Evolutionary conservation across 257 asterid genomes (phyloP), one percentile per base, ranked within the genome.

Genomic region (Solanum lycopersicoides): DNA sequence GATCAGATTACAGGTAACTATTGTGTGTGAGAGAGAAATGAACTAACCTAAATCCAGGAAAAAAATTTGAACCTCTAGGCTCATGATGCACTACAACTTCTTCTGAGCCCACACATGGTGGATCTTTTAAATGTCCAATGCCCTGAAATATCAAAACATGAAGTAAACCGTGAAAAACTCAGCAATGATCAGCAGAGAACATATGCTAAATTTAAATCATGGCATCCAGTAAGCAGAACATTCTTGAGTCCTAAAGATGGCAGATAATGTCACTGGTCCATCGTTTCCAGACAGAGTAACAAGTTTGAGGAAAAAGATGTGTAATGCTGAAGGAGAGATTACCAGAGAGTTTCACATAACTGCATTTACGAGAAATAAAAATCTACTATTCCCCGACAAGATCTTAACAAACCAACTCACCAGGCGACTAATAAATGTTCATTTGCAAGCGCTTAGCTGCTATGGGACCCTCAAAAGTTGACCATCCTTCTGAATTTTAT

Each of bases 11-110:
- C 23, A 41, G 82, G 83, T 0, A 39, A 41, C 59, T 12, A 76
- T 23, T 76, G 59, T 23, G 10, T 11, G 83, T 12, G 85, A 79
- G 50, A 65, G 65, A 88, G 90, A 83, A 89, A 66, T 84, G 59
- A 83, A 86, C 88, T 65, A 71, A 90, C 93, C 93, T 90, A 73
- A 88, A 91, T 76, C 90, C 89, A 87, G 90, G 90, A 89, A 83
- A 83, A 87, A 63, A 65, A 45, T 60, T 89, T 63, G 87, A 88
- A 86, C 82, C 82, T 86, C 88, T 88, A 59, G 92, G 79, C 25
- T 60, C 89, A 84, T 28, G 83, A 73, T 23, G 72, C 69, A 34
- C 87, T n/a, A 89, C 59, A 76, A 41, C 85, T 71, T 88, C 91
- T 53, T 90, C 77, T 44, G 93, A 88, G 75, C 66, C 92, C 89